Evolutionary conservation across 768 basidiomycete genomes (phyloP), one percentile per base, ranked within the genome.

Genomic region (Kwoniella newhampshirensis): DNA sequence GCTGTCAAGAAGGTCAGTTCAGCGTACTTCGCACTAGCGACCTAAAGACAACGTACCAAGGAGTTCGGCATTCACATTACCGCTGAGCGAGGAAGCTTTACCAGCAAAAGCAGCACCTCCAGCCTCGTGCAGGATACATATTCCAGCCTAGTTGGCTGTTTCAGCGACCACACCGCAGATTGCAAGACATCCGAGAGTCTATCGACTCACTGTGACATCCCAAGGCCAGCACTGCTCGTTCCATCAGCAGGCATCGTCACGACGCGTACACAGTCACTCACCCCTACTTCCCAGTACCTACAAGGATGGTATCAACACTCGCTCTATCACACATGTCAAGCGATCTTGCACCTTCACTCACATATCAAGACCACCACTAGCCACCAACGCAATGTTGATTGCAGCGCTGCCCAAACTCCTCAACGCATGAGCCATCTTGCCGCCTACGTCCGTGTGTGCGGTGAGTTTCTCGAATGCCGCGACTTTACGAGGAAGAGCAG

Each of bases 61-160:
- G 0, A 63, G 47, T 18, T 63, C 70, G 11, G 67, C 59, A 44
- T 66, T 54, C 82, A 86, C 70, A 68, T 74, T 2, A 18, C 69
- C 71, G 26, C 60, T 63, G 2, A 67, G 49, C 25, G 64, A 58
- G 9, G 53, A 51, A 3, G 52, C 46, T 49, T 74, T 86, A 81
- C 46, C 85, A 30, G 89, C 91, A 17, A 87, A 86, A 27, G 89
- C 84, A 11, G 86, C 78, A 13, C 87, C 84, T 4, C 94, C 94
- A 0, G 93, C 88, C 74, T 94, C 94, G 59, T 89, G 83, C 0
- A 89, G 87, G 59, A 98, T 93, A 64, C 94, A 86, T 12, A 89
- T 85, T 0, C 92, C 94, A 2, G 94, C 91, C 80, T 84, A 66
- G n/a, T n/a, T n/a, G n/a, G n/a, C n/a, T 9, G 12, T 9, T 8